Conservation (phyloP, 768 basidiomycete genomes). For the Leccinum variicolor region DNA sequence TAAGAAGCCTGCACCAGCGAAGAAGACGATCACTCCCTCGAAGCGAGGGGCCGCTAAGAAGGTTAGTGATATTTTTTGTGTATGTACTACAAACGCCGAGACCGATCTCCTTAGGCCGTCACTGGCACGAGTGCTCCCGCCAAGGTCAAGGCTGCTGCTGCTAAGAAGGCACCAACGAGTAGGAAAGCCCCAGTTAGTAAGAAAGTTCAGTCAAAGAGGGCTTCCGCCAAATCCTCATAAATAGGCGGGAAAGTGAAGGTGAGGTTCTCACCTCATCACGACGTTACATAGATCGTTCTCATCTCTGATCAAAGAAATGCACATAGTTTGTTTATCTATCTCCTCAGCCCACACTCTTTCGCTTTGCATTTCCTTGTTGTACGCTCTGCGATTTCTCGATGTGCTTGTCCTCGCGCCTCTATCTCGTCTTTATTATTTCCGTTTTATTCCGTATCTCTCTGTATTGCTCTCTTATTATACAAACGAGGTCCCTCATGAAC, state of each 20-base stretch:
- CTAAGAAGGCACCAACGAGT: slow-evolving; percentile 32
- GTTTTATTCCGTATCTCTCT: slow-evolving; percentile 28
- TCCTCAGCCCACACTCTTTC: slow-evolving; percentile 8
- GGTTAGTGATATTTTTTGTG: slow-evolving; percentile 32
- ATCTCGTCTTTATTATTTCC: slow-evolving; percentile 21
- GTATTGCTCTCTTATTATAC: slow-evolving; percentile 25
- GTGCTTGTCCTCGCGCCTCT: slow-evolving; percentile 19
- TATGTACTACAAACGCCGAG: not conserved
- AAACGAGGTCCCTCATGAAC: slow-evolving; percentile 3
- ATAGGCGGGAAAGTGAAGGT: slow-evolving; percentile 10
- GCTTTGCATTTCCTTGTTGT: slow-evolving; percentile 21
- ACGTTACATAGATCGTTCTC: not conserved
- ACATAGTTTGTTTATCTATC: not conserved
- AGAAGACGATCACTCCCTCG: slow-evolving; percentile 40
- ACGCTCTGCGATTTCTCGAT: slow-evolving; percentile 28
- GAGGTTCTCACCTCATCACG: not conserved
- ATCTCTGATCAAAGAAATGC: not conserved
- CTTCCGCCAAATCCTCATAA: slow-evolving; percentile 17
- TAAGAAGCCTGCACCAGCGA: slow-evolving; percentile 32
- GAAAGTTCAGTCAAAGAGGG: slow-evolving; percentile 22
- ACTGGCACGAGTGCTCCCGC: slow-evolving; percentile 46
- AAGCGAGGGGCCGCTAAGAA: slow-evolving; percentile 63
- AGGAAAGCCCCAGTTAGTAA: slow-evolving; percentile 26
- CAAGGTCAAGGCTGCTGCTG: slow-evolving; percentile 29
- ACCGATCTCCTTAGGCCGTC: slow-evolving; percentile 38